Conservation (phyloP, 306 rosid genomes). For the Lagenaria siceraria region DNA sequence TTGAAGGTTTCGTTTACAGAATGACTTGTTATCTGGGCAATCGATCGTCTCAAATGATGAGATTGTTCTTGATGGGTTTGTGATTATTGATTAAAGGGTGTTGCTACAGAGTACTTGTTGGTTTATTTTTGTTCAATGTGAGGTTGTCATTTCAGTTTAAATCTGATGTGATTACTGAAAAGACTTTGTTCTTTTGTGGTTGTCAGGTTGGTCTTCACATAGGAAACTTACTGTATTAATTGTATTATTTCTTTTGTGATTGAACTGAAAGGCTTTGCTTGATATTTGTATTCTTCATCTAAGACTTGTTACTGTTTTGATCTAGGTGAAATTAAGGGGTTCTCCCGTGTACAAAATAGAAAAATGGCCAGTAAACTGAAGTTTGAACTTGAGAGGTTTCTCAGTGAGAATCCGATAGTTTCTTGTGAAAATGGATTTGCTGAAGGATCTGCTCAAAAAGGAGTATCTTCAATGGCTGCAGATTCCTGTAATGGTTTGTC, state of each 20-base stretch:
- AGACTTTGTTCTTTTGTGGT: background rate
- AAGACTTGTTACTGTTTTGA: background rate
- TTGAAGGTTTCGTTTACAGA: background rate
- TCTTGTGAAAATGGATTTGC: slow-evolving; percentile 19
- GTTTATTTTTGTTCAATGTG: background rate
- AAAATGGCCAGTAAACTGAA: slow-evolving; percentile 19
- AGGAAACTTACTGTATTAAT: background rate
- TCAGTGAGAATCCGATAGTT: slow-evolving; percentile 36
- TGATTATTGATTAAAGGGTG: background rate
- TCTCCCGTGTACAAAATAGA: background rate
- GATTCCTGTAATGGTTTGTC: slow-evolving; percentile 17
- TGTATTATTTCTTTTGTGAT: background rate
- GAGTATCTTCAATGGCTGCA: slow-evolving; percentile 10
- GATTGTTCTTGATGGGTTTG: background rate
- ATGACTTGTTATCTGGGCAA: background rate
- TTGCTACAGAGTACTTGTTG: background rate
- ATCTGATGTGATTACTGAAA: background rate
- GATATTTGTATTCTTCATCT: slow-evolving; percentile 1
- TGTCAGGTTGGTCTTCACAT: background rate
- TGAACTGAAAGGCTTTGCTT: background rate
- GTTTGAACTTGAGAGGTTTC: slow-evolving; percentile 36
- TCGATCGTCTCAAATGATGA: background rate
- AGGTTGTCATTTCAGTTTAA: background rate
- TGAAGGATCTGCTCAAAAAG: slow-evolving; percentile 2
- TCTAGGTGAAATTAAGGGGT: background rate